phyloP scores from a whole-genome alignment of 306 rosid genomes.

The Benincasa hispida region DNA sequence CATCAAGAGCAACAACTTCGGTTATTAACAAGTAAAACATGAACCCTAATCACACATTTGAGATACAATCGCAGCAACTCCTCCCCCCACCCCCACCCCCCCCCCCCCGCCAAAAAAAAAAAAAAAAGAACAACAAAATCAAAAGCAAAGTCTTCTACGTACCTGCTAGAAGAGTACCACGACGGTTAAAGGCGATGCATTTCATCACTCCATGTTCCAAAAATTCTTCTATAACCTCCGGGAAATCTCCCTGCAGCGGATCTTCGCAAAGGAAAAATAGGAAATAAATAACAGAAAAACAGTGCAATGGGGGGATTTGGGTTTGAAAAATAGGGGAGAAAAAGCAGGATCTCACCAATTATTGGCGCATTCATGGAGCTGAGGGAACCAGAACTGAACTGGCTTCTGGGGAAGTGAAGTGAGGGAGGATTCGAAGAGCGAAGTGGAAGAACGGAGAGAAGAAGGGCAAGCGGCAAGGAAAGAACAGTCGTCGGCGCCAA shows the following conservation, averaged over 20 bases:
- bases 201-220: conserved; percentile 85
- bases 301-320: not conserved
- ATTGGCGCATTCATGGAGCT: conserved; percentile 47
- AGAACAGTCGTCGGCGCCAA: conserved; percentile 1
- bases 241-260: conserved; percentile 92
- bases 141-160: no score
- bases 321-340: not conserved
- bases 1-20: not conserved
- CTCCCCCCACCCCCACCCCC: no score
- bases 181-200: conserved; percentile 88
- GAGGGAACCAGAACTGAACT: not conserved
- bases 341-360: conserved; percentile 30
- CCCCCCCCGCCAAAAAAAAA: no score
- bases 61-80: not conserved
- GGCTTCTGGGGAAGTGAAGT: not conserved
- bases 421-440: not conserved
- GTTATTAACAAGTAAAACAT: not conserved
- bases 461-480: not conserved
- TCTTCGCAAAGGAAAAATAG: conserved; percentile 13
- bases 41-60: no score
- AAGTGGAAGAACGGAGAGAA: not conserved
- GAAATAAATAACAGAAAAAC: not conserved
- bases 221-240: conserved; percentile 95
- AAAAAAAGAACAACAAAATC: no score
- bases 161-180: conserved; percentile 97